Percentiles rank a stretch among this genome's conserved stretches.
Conservation (phyloP, 2,329 filamentous ascomycete genomes). For the Botrytis fragariae region DNA sequence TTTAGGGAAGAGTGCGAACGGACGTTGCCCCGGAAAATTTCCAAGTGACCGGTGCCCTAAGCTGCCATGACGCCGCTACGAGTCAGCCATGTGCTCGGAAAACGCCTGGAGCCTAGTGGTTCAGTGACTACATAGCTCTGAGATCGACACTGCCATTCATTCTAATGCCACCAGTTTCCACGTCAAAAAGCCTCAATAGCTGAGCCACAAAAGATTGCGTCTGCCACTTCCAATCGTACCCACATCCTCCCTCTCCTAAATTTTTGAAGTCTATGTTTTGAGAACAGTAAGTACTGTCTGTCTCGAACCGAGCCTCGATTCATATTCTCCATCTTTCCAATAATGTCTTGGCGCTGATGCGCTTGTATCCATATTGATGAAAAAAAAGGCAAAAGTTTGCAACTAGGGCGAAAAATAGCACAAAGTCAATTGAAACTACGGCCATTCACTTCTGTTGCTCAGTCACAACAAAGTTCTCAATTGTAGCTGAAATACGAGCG, state of each 20-base stretch:
- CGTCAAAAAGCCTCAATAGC: neutral
- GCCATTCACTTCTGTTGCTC: neutral
- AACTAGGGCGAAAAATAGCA: neutral
- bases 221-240: neutral
- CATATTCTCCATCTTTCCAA: neutral
- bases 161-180: neutral
- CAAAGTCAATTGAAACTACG: neutral
- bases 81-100: constrained; percentile 3
- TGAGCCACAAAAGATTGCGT: neutral
- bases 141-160: neutral
- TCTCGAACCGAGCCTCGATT: neutral
- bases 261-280: neutral
- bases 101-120: neutral
- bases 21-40: neutral
- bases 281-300: neutral
- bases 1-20: neutral
- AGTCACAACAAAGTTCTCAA: neutral
- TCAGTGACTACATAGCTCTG: neutral
- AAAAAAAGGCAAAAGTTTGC: constrained; percentile 3
- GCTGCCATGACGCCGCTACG: neutral
- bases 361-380: neutral
- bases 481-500: neutral
- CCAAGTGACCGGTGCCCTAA: neutral
- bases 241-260: neutral
- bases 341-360: neutral